Evolutionary conservation across 2,329 filamentous ascomycete genomes (phyloP).

Genomic region (Scolecobasidium constrictum): DNA sequence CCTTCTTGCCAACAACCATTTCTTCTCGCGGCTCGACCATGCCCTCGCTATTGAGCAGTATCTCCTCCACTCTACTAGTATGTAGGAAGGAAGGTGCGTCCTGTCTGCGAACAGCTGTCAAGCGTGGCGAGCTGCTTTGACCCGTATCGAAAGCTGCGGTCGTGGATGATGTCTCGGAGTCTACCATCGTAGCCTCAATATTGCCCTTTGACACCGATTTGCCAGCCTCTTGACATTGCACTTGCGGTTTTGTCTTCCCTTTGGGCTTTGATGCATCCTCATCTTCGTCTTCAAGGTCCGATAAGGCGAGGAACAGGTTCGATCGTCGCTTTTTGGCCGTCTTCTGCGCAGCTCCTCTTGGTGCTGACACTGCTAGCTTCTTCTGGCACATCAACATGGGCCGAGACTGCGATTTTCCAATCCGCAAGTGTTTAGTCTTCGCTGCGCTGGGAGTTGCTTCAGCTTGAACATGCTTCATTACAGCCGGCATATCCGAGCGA

Average conservation of each 20-base stretch:
- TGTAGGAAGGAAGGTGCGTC: too few relatives aligned
- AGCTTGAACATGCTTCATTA: constrained; percentile 5
- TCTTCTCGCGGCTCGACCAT: too few relatives aligned
- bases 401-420: constrained; percentile 2
- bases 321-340: background rate
- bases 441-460: constrained; percentile 9
- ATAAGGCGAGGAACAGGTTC: background rate
- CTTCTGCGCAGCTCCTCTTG: background rate
- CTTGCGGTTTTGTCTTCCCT: background rate
- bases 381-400: constrained; percentile 5
- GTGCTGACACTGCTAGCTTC: too few relatives aligned
- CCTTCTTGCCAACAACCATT: too few relatives aligned
- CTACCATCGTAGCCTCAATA: background rate
- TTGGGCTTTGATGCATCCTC: background rate
- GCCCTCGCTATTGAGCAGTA: too few relatives aligned
- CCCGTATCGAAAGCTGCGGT: too few relatives aligned
- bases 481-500: constrained; percentile 14
- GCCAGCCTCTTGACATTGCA: too few relatives aligned
- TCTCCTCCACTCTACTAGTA: too few relatives aligned
- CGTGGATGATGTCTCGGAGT: background rate
- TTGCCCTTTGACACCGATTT: background rate
- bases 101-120: too few relatives aligned
- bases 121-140: too few relatives aligned
- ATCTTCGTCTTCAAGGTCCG: background rate
- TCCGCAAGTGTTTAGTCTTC: background rate